Evolutionary conservation across 768 basidiomycete species (phyloP), one percentile per base, ranked within the genome.

Genomic region (Boletellus emodensis): DNA sequence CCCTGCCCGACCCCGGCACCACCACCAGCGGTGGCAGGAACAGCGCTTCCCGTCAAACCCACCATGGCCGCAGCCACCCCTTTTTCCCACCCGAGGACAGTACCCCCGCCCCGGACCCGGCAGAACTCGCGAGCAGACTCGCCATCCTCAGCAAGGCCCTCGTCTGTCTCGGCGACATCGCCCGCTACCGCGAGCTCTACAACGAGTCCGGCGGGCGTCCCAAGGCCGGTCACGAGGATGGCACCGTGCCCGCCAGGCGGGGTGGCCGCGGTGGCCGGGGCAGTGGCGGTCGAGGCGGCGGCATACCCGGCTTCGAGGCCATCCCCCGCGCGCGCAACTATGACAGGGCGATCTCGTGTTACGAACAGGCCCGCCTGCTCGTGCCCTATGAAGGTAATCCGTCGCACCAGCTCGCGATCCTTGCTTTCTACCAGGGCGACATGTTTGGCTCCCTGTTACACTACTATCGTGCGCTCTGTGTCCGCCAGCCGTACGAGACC

Each of bases 381-480:
- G 72, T 89, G 6, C 95, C 96, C 0, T 76, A 86, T 48, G 90
- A 95, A 56, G 96, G 95, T 57, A 94, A 97, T 61, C 82, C 96
- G 1, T 95, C 88, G 17, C 95, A 98, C 65, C 96, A 98, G 67
- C 82, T 98, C 17, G 96, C 95, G 4, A 94, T 97, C 52, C 79
- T 97, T 30, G 81, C 92, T 3, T 83, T 86, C 5, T 94, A 96
- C 66, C 77, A 86, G 58, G 78, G 80, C 54, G 92, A 98, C 68
- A 74, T 79, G n/a, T 93, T 95, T 60, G 70, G 74, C 30, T 85
- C 90, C 28, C 72, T 91, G 9, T 78, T 88, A 45, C 87, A 93
- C 68, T 95, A 97, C 67, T 94, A 94, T 64, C 85, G 93, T 28
- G 90, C 95, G 2, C 75, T 98, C 12, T 94, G 92, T 60, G 90